Percentiles rank a stretch among this genome's conserved stretches.
Evolutionary conservation across 2,329 filamentous ascomycete species (phyloP).

Genomic region (Nigrograna mackinnonii): DNA sequence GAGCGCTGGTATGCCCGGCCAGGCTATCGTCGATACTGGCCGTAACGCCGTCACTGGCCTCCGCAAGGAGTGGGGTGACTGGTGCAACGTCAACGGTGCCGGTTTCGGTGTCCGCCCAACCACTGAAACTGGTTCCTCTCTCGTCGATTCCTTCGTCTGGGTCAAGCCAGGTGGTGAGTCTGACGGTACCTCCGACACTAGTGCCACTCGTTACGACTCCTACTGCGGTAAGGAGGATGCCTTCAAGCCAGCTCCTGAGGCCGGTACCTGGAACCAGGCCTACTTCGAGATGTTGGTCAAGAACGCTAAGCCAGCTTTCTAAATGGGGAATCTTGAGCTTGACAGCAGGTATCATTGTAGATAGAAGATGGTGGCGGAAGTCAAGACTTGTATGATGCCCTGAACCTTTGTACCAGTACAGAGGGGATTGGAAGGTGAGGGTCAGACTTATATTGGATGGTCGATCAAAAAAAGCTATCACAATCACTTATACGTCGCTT

Average conservation of each 20-base stretch:
- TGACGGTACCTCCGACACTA: constrained; percentile 49
- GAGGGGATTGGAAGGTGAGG: not conserved
- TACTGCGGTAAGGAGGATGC: constrained; percentile 61
- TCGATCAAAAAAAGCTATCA: constrained; percentile 2
- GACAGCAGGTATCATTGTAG: constrained; percentile 1
- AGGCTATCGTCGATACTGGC: constrained; percentile 60
- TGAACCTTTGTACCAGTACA: not conserved
- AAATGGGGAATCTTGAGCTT: constrained; percentile 7
- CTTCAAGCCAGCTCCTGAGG: constrained; percentile 68
- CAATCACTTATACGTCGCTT: not conserved
- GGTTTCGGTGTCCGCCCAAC: constrained; percentile 67
- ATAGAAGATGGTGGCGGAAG: constrained; percentile 5
- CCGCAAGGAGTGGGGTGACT: constrained; percentile 64
- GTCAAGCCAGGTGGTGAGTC: constrained; percentile 67
- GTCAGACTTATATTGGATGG: not conserved
- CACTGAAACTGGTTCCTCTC: constrained; percentile 59
- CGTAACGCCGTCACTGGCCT: constrained; percentile 58
- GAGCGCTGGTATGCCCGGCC: constrained; percentile 53
- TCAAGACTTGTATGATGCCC: not conserved
- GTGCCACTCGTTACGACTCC: constrained; percentile 56
- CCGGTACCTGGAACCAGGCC: constrained; percentile 67
- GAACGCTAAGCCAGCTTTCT: constrained; percentile 44
- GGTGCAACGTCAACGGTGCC: constrained; percentile 69
- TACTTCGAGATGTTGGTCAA: constrained; percentile 42
- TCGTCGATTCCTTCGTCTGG: constrained; percentile 71